A percentile compares a stretch with the other conserved stretches of the same genome.
Evolutionary conservation across 306 rosid species (phyloP).

Genomic region (Prunus persica): Prunus_persica_NCBIv2 NC_034012.1:10854501-10855000

Average conservation of each 20-base stretch:
- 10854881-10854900: too few relatives aligned
- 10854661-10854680: neutral
- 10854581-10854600: neutral
- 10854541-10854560: neutral
- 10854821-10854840: too few relatives aligned
- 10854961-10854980: neutral
- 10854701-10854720: neutral
- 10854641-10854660: neutral
- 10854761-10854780: too few relatives aligned
- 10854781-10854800: too few relatives aligned
- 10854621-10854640: neutral
- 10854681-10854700: neutral
- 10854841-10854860: too few relatives aligned
- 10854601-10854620: neutral
- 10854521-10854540: neutral
- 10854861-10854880: too few relatives aligned
- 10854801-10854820: accelerated
- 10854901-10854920: too few relatives aligned
- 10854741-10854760: too few relatives aligned
- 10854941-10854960: too few relatives aligned
- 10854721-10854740: neutral
- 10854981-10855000: neutral
- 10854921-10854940: too few relatives aligned
- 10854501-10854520: neutral
- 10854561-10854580: neutral